Evolutionary conservation across 2,329 filamentous ascomycete species (phyloP).

Genomic region (Botrytis fabae): DNA sequence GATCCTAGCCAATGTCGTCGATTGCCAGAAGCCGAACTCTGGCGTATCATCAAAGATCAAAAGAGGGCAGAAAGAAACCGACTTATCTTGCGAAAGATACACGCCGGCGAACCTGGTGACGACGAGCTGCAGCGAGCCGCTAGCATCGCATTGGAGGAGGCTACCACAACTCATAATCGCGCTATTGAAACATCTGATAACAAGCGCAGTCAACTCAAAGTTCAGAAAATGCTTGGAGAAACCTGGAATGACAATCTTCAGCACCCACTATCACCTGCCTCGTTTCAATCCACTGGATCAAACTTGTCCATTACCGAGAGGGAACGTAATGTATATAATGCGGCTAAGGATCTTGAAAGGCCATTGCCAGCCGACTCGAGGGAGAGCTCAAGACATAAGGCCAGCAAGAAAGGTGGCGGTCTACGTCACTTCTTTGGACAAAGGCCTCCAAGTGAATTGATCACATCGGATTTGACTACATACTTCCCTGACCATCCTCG

Average conservation of each 20-base stretch:
- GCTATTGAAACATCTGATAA: slow-evolving; percentile 63
- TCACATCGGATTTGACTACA: slow-evolving; percentile 91
- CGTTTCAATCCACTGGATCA: slow-evolving; percentile 51
- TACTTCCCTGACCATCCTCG: slow-evolving; percentile 96
- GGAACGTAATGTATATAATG: slow-evolving; percentile 64
- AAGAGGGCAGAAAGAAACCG: slow-evolving; percentile 84
- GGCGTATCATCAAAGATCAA: slow-evolving; percentile 86
- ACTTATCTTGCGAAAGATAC: slow-evolving; percentile 88
- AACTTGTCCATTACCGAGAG: slow-evolving; percentile 53
- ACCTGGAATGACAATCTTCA: slow-evolving; percentile 77
- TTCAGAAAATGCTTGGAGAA: slow-evolving; percentile 86
- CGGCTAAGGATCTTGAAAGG: slow-evolving; percentile 58
- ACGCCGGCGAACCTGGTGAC: slow-evolving; percentile 82
- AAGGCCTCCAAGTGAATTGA: slow-evolving; percentile 92
- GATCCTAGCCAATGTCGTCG: slow-evolving; percentile 79
- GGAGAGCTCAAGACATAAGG: slow-evolving; percentile 38
- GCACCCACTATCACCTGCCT: slow-evolving; percentile 82
- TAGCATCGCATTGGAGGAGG: slow-evolving; percentile 86
- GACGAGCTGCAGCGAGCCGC: slow-evolving; percentile 86
- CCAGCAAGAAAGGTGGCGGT: slow-evolving; percentile 55
- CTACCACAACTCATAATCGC: slow-evolving; percentile 67
- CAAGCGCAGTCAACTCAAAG: slow-evolving; percentile 79
- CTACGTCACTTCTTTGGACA: slow-evolving; percentile 86
- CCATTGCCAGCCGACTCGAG: slow-evolving; percentile 47
- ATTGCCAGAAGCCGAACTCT: slow-evolving; percentile 82